Evolutionary conservation across 2,329 filamentous ascomycete genomes (phyloP), one percentile per base, ranked within the genome.

Genomic region (Colletotrichum sublineola): DNA sequence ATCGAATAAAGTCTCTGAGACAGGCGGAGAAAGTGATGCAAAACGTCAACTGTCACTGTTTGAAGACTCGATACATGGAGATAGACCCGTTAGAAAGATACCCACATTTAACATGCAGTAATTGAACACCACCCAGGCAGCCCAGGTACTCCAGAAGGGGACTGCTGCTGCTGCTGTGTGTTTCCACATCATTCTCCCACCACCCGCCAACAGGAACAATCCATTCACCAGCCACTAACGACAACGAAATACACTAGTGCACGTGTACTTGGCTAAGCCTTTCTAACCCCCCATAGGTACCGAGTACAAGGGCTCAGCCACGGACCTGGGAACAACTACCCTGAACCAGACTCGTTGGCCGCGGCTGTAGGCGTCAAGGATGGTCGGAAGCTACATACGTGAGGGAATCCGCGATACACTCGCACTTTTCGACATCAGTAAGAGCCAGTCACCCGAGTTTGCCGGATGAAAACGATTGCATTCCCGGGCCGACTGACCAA

Each of bases 1-100:
- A 20, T 20, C 18, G 29, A 53, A 29, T 14, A 33, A 20, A 55
- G 20, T 3, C 31, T 24, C 50, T 50, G 61, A 57, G 40, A 48
- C 52, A 48, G 14, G 42, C 60, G 33, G 24, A 5, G 18, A 18
- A 18, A 33, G 24, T 8, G 20, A 42, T n/a, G 15, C 52, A 57
- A 58, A 68, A 65, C 52, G 46, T 57, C 53, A 52, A 44, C 33
- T 65, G 61, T 65, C 61, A 68, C 61, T 58, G 61, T 52, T 68
- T 58, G 61, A 68, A 15, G 31, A 24, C 38, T 48, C 31, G 14
- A 24, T 8, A 61, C 42, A 48, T 48, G 18, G 58, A 36, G 29
- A 48, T 33, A 36, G 58, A 63, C 44, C 64, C 53, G 50, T 36
- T 56, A 12, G 29, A 29, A 31, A 31, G 40, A 46, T 62, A n/a